A percentile compares a stretch with the other conserved stretches of the same genome.
Conservation (phyloP, 768 basidiomycete species). For the Termitomyces sp. region DNA sequence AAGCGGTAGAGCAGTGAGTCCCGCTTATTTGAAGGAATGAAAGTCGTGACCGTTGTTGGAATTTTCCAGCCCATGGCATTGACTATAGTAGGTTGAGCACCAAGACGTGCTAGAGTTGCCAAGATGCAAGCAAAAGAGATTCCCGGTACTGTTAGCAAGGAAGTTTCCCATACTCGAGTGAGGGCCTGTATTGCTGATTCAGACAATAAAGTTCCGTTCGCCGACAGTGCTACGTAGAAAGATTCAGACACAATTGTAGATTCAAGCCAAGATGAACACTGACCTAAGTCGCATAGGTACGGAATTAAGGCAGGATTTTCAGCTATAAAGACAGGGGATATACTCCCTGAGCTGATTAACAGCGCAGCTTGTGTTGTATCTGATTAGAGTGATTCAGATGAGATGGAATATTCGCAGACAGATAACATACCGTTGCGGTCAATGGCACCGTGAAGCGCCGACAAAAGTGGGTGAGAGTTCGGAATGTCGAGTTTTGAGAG, state of each 20-base stretch:
- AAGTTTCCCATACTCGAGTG: conserved; percentile 24
- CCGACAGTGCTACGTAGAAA: conserved; percentile 21
- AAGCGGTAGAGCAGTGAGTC: conserved; percentile 33
- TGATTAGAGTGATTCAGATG: conserved; percentile 16
- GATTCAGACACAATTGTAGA: conserved; percentile 1
- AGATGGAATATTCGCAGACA: neutral
- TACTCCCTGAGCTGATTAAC: conserved; percentile 35
- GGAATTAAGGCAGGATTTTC: conserved; percentile 24
- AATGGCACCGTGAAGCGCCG: conserved; percentile 25
- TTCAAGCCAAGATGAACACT: conserved; percentile 12
- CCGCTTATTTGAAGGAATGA: conserved; percentile 18
- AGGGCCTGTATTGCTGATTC: conserved; percentile 27
- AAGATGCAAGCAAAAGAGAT: conserved; percentile 30
- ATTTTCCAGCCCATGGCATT: conserved; percentile 25
- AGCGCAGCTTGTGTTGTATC: conserved; percentile 33
- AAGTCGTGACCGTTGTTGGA: conserved; percentile 3
- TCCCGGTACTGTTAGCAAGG: conserved; percentile 14
- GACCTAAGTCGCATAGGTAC: conserved; percentile 38
- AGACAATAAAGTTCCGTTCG: conserved; percentile 12
- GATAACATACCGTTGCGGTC: conserved; percentile 26
- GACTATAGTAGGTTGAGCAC: conserved; percentile 33
- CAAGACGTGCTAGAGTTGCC: conserved; percentile 35
- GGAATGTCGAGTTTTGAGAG: conserved; percentile 11
- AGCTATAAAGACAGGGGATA: conserved; percentile 26
- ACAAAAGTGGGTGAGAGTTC: conserved; percentile 16